Percentiles rank a stretch among this genome's conserved stretches.
These are phyloP conservation scores for Poa annua DNA, from an alignment of 176 grass and related monocot species.

Conservation along the genomic window DNA sequence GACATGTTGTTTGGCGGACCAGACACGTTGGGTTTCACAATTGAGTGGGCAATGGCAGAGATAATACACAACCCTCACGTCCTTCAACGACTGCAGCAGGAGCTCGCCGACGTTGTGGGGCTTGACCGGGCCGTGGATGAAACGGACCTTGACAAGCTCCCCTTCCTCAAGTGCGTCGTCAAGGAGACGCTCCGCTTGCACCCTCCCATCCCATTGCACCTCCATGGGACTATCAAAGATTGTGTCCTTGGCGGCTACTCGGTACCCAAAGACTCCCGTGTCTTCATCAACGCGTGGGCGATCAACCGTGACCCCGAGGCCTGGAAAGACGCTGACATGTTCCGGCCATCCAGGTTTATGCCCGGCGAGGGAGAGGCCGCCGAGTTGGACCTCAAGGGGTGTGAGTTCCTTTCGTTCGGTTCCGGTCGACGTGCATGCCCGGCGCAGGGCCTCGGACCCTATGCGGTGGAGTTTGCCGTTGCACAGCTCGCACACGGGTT, in stretches of 20 bases:
- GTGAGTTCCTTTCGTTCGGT: not conserved
- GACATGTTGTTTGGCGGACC: slow-evolving; percentile 91
- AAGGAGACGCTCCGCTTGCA: not conserved
- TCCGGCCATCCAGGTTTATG: not conserved
- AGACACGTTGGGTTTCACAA: slow-evolving; percentile 69
- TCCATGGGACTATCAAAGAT: not conserved
- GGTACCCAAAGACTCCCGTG: not conserved
- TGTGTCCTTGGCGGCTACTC: not conserved
- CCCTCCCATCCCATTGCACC: not conserved
- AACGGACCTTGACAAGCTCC: not conserved
- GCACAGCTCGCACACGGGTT: not conserved
- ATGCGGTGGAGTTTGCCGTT: not conserved
- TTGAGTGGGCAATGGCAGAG: slow-evolving; percentile 87
- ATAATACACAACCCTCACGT: slow-evolving; percentile 65
- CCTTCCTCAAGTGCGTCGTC: not conserved
- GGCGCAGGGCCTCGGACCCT: not conserved
- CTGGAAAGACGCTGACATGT: not conserved
- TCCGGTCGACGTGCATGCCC: not conserved
- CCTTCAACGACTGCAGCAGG: slow-evolving; percentile 56
- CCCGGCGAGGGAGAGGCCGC: not conserved
- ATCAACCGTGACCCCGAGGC: not conserved
- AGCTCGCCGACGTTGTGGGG: slow-evolving; percentile 37
- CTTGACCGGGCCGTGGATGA: not conserved
- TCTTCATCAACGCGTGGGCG: not conserved
- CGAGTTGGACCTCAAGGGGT: not conserved